A percentile compares a stretch with the other conserved stretches of the same genome.
Conservation (phyloP, 148 eudicot species). For the Simmondsia chinensis region DNA sequence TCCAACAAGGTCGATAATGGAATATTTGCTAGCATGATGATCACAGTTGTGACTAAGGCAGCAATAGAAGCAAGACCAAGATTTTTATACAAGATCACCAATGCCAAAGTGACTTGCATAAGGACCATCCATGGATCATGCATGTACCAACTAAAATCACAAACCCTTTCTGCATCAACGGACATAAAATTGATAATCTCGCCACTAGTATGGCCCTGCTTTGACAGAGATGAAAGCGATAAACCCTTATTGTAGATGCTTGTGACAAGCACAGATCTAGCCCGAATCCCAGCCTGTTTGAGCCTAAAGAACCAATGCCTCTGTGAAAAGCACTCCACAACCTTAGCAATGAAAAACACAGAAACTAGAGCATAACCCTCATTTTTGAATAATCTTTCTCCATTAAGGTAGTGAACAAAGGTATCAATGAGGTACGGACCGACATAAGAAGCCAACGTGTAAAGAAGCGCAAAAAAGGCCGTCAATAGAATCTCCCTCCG, state of each 20-base stretch:
- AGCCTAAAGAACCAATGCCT: conserved; percentile 49
- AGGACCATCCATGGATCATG: conserved; percentile 59
- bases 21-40: conserved; percentile 39
- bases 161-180: conserved; percentile 55
- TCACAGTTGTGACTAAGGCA: conserved; percentile 31
- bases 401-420: conserved; percentile 51
- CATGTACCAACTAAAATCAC: conserved; percentile 45
- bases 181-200: conserved; percentile 63
- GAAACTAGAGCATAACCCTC: conserved; percentile 35
- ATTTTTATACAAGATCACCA: conserved; percentile 35
- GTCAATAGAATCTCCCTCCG: conserved; percentile 43
- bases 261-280: conserved; percentile 40
- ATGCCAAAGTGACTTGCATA: conserved; percentile 40
- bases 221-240: conserved; percentile 48
- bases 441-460: conserved; percentile 43
- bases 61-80: conserved; percentile 54
- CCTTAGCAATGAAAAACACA: conserved; percentile 36
- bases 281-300: conserved; percentile 37
- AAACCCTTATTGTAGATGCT: conserved; percentile 50
- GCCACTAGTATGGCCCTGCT: conserved; percentile 49
- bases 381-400: conserved; percentile 18
- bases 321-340: conserved; percentile 38
- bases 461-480: conserved; percentile 25
- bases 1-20: conserved; percentile 32
- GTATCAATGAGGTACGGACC: conserved; percentile 49